Evolutionary conservation across 106 monocot species (phyloP).

Genomic region (Posidonia australis): DNA sequence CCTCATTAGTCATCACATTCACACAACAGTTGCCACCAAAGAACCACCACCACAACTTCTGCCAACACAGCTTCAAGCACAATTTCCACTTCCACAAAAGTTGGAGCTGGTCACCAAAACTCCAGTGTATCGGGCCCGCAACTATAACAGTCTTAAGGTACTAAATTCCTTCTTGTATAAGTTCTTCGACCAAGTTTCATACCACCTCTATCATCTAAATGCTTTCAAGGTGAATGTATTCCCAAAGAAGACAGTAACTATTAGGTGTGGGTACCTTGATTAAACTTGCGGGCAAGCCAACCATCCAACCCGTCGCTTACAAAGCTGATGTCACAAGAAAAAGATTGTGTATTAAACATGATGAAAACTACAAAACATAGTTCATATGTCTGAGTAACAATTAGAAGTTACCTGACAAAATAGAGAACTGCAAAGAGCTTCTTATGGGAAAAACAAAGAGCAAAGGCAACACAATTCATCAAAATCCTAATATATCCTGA

Average conservation of each 20-base stretch:
- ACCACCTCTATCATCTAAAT: no score
- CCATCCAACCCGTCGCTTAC: slow-evolving; percentile 81
- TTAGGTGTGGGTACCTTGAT: slow-evolving; percentile 84
- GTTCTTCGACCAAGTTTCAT: no score
- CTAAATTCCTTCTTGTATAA: no score
- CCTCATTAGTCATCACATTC: no score
- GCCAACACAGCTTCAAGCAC: no score
- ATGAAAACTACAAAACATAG: background rate
- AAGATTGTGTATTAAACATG: background rate
- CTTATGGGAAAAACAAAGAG: slow-evolving; percentile 70
- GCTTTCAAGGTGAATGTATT: background rate
- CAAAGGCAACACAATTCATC: slow-evolving; percentile 62
- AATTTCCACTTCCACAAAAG: no score
- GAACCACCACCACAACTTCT: no score
- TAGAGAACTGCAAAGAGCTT: slow-evolving; percentile 65
- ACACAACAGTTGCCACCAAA: no score
- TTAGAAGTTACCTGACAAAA: slow-evolving; percentile 50
- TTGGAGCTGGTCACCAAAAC: no score
- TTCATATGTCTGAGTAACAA: background rate
- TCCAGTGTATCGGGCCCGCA: no score
- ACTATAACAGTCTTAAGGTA: no score
- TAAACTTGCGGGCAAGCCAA: slow-evolving; percentile 86
- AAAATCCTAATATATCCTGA: slow-evolving; percentile 58
- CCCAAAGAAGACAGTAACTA: background rate
- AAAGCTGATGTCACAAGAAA: slow-evolving; percentile 42